phyloP scores from a whole-genome alignment of 2,329 filamentous ascomycete species.

The Trichoderma sp. region DNA sequence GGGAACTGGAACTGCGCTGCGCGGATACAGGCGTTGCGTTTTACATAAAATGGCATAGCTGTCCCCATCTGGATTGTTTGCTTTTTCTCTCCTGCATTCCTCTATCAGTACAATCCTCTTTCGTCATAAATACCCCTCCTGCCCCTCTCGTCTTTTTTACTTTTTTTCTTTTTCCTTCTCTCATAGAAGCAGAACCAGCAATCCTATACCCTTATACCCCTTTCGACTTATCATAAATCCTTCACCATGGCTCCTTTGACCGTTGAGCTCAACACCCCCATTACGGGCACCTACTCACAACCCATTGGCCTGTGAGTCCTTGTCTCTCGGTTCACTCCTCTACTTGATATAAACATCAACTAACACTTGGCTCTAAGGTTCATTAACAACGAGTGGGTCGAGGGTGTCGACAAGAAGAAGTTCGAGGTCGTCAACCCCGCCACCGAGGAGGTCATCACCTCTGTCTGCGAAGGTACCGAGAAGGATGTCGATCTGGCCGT shows the following conservation, averaged over 20 bases:
- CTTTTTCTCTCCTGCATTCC: background rate
- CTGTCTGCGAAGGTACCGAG: slow-evolving; percentile 80
- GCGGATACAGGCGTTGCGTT: background rate
- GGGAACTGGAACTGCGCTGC: background rate
- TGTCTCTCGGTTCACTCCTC: background rate
- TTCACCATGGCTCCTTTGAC: slow-evolving; percentile 45
- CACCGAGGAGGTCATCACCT: slow-evolving; percentile 79
- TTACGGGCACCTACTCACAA: slow-evolving; percentile 58
- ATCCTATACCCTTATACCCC: background rate
- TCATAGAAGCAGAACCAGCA: background rate
- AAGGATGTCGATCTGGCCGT: slow-evolving; percentile 83
- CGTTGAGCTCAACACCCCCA: slow-evolving; percentile 64
- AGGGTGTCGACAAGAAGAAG: slow-evolving; percentile 76
- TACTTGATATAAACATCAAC: background rate
- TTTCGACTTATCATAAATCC: background rate
- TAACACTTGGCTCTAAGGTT: slow-evolving; percentile 41
- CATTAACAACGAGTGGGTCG: slow-evolving; percentile 90
- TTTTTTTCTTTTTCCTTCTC: background rate
- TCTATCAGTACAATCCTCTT: background rate
- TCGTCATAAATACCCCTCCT: slow-evolving; percentile 4
- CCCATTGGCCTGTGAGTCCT: slow-evolving; percentile 60
- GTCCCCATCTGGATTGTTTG: background rate
- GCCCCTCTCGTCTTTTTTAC: background rate
- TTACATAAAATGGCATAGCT: slow-evolving; percentile 5
- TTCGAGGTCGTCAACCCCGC: slow-evolving; percentile 90